phyloP scores from a whole-genome alignment of 176 grass and related monocot genomes.

The bread wheat (Triticum aestivum) region DNA sequence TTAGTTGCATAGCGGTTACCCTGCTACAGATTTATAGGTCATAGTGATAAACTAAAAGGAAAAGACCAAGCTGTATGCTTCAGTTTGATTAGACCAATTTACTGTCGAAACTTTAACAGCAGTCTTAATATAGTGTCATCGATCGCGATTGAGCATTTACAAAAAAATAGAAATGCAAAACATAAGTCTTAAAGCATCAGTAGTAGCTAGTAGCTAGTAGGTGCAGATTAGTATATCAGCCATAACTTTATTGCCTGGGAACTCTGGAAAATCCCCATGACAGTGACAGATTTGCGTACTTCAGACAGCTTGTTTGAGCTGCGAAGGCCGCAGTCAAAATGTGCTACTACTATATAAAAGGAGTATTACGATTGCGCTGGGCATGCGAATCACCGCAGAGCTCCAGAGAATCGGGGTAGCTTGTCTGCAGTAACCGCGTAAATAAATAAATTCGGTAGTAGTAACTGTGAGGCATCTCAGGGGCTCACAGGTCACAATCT shows the following conservation, averaged over 20 bases:
- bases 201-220: background rate
- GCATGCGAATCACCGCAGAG: background rate
- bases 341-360: background rate
- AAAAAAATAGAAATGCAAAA: background rate
- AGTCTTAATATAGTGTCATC: background rate
- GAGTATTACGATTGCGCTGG: background rate
- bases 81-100: background rate
- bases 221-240: background rate
- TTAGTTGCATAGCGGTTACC: background rate
- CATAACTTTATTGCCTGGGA: background rate
- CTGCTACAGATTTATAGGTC: too few relatives aligned
- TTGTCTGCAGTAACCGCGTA: background rate
- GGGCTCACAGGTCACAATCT: background rate
- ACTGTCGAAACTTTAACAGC: background rate
- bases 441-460: too few relatives aligned
- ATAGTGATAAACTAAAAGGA: background rate
- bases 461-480: background rate
- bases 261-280: background rate
- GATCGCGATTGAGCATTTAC: background rate
- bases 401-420: background rate
- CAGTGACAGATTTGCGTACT: background rate
- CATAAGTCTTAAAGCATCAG: background rate
- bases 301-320: background rate
- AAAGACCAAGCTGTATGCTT: background rate
- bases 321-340: background rate